Percentiles rank a stretch among this genome's conserved stretches.
Conservation (phyloP, 495 filamentous ascomycete genomes). For the Halenospora varia region DNA sequence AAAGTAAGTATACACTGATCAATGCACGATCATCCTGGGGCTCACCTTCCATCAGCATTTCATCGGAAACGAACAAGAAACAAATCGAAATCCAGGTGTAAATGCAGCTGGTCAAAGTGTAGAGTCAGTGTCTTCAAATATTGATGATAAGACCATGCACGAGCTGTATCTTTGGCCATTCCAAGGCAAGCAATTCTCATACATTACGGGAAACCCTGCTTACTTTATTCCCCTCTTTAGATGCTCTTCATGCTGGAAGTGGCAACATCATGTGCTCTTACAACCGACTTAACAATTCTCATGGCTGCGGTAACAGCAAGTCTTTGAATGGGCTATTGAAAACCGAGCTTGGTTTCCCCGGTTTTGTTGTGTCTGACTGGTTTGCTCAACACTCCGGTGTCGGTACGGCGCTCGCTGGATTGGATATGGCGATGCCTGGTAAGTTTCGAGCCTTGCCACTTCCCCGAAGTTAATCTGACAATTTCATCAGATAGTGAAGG, state of each 20-base stretch:
- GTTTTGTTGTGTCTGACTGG: conserved; percentile 67
- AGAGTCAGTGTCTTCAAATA: conserved; percentile 53
- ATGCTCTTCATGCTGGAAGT: conserved; percentile 57
- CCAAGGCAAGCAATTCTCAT: conserved; percentile 13
- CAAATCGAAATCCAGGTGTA: conserved; percentile 45
- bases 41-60: too few relatives aligned
- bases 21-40: too few relatives aligned
- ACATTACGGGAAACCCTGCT: background rate
- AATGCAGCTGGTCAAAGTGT: conserved; percentile 21
- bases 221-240: conserved; percentile 25
- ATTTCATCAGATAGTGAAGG: background rate
- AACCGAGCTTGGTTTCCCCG: conserved; percentile 62
- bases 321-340: conserved; percentile 60
- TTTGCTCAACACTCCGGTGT: conserved; percentile 39
- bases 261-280: conserved; percentile 69
- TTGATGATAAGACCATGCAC: conserved; percentile 66
- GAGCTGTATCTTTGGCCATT: conserved; percentile 74
- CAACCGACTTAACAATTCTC: conserved; percentile 61
- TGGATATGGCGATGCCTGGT: conserved; percentile 30
- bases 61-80: conserved; percentile 65
- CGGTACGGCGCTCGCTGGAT: background rate
- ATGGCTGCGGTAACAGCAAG: conserved; percentile 61
- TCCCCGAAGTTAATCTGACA: background rate
- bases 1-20: conserved; percentile 29
- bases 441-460: background rate